A percentile compares a stretch with the other conserved stretches of the same genome.
These are phyloP conservation scores for Blastobotrys arbuscula DNA, from an alignment of 1,139 yeast genomes.

Conservation along the genomic window DNA sequence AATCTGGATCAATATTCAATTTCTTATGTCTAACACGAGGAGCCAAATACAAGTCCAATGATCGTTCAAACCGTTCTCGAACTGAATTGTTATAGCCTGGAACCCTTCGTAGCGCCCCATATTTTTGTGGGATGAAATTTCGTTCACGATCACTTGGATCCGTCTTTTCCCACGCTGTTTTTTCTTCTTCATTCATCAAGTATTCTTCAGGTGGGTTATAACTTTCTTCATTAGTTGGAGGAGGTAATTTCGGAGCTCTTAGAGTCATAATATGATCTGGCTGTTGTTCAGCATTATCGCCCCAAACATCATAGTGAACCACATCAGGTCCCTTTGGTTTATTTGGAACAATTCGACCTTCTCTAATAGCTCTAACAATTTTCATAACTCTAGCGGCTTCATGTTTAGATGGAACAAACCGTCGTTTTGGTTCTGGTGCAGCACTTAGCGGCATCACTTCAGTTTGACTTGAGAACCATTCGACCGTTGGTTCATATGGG, in stretches of 20 bases:
- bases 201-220: conserved; percentile 98
- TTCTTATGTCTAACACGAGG: conserved; percentile 93
- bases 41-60: conserved; percentile 87
- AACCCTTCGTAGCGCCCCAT: conserved; percentile 74
- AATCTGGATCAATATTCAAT: conserved; percentile 91
- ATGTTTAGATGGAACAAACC: conserved; percentile 93
- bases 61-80: conserved; percentile 90
- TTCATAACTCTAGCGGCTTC: conserved; percentile 97
- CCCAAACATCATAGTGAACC: conserved; percentile 74
- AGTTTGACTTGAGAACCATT: conserved; percentile 84
- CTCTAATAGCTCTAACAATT: conserved; percentile 91
- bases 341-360: conserved; percentile 83
- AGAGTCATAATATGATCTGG: conserved; percentile 82
- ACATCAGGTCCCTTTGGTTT: conserved; percentile 47
- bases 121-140: conserved; percentile 80
- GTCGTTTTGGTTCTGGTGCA: conserved; percentile 92
- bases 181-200: conserved; percentile 72
- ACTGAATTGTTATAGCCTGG: conserved; percentile 87
- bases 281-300: conserved; percentile 49
- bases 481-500: conserved; percentile 91
- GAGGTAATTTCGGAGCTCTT: conserved; percentile 91
- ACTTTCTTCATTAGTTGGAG: conserved; percentile 95
- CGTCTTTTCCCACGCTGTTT: conserved; percentile 59
- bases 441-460: conserved; percentile 94
- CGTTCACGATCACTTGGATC: conserved; percentile 77